Evolutionary conservation across 2,329 filamentous ascomycete species (phyloP), one percentile per base, ranked within the genome.

Genomic region (Amesomyces nigricolor): DNA sequence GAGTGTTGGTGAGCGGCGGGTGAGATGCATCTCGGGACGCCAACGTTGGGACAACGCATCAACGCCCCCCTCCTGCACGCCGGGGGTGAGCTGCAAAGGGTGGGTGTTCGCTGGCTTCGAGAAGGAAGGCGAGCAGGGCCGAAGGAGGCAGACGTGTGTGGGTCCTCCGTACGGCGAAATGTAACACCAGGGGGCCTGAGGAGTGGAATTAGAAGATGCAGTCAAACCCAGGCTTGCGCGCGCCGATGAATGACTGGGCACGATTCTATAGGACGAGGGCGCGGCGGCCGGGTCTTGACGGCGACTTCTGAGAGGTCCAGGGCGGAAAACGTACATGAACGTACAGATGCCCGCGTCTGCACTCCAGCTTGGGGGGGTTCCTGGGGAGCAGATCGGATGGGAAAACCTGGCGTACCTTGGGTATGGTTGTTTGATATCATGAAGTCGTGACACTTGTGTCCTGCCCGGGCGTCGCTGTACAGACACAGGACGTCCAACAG

Each of bases 161-260:
- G 61, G 22, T 5, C 3, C 22, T 26, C 5, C 22, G 61, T 58
- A 62, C 56, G 30, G 58, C 39, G 54, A 61, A 63, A 64, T 62
- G 63, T 60, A 66, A 65, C 64, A 53, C 60, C 43, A 62, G 58
- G 58, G 4, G 22, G 54, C 55, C 57, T 45, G 54, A 26, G 22
- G 22, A 58, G 56, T 62, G 56, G 61, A 60, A 53, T 60, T 60
- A 56, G 61, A 52, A 56, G 53, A 62, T 63, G 64, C 63, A 64
- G 62, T 62, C 56, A 61, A 64, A 63, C 58, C 47, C 59, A 62
- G 58, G 60, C 60, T 54, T 63, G 60, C 53, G 61, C 57, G n/a
- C 57, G 60, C 60, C 62, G 55, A 61, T 64, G 69, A 71, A 71
- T 74, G 72, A 74, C 73, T 71, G 72, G 72, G 72, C 72, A 73